Base-by-base conservation (phyloP, 176 grass and related monocot species). In the Eragrostis nindensis region DNA sequence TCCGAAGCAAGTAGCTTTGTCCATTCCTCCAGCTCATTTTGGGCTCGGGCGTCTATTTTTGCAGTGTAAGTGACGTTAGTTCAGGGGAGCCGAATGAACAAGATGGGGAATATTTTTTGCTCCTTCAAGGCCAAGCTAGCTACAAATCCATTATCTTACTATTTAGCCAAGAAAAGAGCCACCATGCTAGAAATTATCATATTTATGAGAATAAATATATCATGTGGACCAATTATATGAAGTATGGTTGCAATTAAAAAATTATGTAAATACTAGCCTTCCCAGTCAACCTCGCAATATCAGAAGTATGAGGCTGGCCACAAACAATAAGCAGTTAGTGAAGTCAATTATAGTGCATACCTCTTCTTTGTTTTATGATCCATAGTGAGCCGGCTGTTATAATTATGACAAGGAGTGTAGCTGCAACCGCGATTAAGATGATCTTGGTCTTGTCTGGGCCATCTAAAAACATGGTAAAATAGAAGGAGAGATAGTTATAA, bases 1-100 rank as follows among this genome's bases (percentile, higher is more conserved):
- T 62, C 74, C 56, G 27, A 4, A 13, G 57, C 5, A 0, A 76
- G 2, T 14, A 76, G 15, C 16, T 25, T 46, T 19, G 56, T 76
- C 74, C 74, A 76, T 46, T 76, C 40, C 41, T 62, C 74, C 18
- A 76, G 74, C 74, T 76, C 41, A 29, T 62, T 62, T 62, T 18
- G 17, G 4, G 9, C 11, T 46, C 46, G 2, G 46, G 15, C 21
- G 8, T 76, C 74, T 76, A 76, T 8, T 62, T 14, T 76, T 76
- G 41, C 15, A n/a, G 29, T 36, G 70, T 5, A 50, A 73, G 27
- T 53, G 49, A 19, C 29, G 38, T 39, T 10, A 32, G 4, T 21
- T 0, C 50, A 73, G 27, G 5, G 49, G 8, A 50, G 7, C 45
- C 4, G 6, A 50, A 71, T 24, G 18, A 71, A 50, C 1, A 73